These are phyloP conservation scores for Parathielavia hyrcaniae DNA, from an alignment of 495 filamentous ascomycete genomes.

Conservation along the genomic window DNA sequence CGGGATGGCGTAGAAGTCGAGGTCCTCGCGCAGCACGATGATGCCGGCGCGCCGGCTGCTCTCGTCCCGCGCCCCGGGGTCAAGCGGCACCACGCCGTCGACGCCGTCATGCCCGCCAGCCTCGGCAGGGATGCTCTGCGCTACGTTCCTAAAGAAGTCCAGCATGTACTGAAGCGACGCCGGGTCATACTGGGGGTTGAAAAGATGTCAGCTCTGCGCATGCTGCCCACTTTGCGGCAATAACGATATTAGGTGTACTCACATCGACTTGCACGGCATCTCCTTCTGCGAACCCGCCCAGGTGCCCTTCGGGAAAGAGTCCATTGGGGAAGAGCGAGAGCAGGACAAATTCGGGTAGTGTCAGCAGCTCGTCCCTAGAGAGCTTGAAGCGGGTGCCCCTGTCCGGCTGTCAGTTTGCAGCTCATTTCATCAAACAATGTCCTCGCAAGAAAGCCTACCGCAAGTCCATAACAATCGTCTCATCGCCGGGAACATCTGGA, in stretches of 20 bases:
- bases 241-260: slow-evolving; percentile 39
- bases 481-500: slow-evolving; percentile 79
- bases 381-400: slow-evolving; percentile 91
- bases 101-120: slow-evolving; percentile 50
- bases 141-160: slow-evolving; percentile 94
- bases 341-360: slow-evolving; percentile 95
- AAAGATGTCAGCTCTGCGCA: slow-evolving; percentile 48
- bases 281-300: slow-evolving; percentile 82
- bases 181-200: slow-evolving; percentile 85
- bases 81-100: slow-evolving; percentile 58
- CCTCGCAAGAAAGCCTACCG: slow-evolving; percentile 52
- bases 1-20: slow-evolving; percentile 98
- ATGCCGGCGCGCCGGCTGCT: slow-evolving; percentile 79
- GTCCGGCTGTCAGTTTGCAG: slow-evolving; percentile 27
- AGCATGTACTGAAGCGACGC: slow-evolving; percentile 97
- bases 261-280: slow-evolving; percentile 97
- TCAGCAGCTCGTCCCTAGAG: slow-evolving; percentile 89
- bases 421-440: neutral
- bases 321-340: slow-evolving; percentile 97
- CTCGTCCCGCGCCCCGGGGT: slow-evolving; percentile 43
- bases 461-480: slow-evolving; percentile 90
- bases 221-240: slow-evolving; percentile 18
- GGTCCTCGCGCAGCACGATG: slow-evolving; percentile 91
- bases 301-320: slow-evolving; percentile 92
- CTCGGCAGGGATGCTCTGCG: slow-evolving; percentile 80